Conservation (phyloP, 441 rosid genomes). For the Arabidopsis lyrata region DNA sequence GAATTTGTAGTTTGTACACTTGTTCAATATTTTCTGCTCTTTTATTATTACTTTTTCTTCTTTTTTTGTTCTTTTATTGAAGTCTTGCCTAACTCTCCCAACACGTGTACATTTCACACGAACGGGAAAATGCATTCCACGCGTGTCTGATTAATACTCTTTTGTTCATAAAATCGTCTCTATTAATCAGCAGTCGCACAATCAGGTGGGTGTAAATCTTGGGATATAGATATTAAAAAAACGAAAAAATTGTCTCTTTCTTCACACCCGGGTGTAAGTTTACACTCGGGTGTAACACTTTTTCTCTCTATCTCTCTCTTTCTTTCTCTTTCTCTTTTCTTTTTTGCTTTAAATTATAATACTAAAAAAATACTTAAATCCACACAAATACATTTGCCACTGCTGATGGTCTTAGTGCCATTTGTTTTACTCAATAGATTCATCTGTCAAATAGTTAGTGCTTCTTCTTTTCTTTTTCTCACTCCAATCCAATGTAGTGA, state of each 20-base stretch:
- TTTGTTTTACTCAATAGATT: neutral
- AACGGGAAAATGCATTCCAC: constrained; percentile 27
- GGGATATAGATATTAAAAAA: too few relatives aligned
- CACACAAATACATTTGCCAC: too few relatives aligned
- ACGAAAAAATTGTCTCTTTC: too few relatives aligned
- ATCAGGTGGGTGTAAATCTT: too few relatives aligned
- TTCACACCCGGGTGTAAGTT: too few relatives aligned
- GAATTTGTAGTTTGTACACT: constrained; percentile 33
- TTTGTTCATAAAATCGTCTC: neutral
- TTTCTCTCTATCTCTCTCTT: too few relatives aligned
- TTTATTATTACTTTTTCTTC: neutral
- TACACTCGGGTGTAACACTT: too few relatives aligned
- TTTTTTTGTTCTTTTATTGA: constrained; percentile 32
- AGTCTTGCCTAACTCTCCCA: constrained; percentile 38
- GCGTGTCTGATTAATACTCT: constrained; percentile 7
- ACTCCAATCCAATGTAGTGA: constrained; percentile 6
- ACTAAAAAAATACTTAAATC: too few relatives aligned
- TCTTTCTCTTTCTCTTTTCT: too few relatives aligned
- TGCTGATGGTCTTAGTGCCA: neutral
- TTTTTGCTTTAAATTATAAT: too few relatives aligned
- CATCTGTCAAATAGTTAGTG: constrained; percentile 36
- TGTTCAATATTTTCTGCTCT: constrained; percentile 31
- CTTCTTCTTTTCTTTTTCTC: constrained; percentile 20
- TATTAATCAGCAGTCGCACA: too few relatives aligned
- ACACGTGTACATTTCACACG: constrained; percentile 41